Evolutionary conservation across 116 monocot genomes (phyloP).

Genomic region (Thalassia testudinum): DNA sequence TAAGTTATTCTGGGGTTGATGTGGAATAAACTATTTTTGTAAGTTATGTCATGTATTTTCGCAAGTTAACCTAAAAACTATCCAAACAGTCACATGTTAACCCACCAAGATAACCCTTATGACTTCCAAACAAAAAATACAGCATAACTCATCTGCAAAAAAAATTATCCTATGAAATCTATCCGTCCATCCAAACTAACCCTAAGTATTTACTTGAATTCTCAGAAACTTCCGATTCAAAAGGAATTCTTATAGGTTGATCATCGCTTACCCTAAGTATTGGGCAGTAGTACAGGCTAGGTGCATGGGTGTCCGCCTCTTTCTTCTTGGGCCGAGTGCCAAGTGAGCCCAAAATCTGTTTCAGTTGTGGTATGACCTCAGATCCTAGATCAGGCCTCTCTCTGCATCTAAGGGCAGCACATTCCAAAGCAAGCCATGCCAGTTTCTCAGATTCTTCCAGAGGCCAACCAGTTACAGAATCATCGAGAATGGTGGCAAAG

Average conservation of each 20-base stretch:
- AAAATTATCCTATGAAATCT: background rate
- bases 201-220: too few relatives aligned
- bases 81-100: too few relatives aligned
- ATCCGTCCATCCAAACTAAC: too few relatives aligned
- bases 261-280: slow-evolving; percentile 49
- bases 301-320: slow-evolving; percentile 16
- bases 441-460: slow-evolving; percentile 46
- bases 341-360: slow-evolving; percentile 24
- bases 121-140: background rate
- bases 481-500: slow-evolving; percentile 43
- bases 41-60: too few relatives aligned
- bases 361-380: slow-evolving; percentile 59
- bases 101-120: too few relatives aligned
- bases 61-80: too few relatives aligned
- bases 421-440: slow-evolving; percentile 54
- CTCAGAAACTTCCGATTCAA: background rate
- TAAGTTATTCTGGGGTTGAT: too few relatives aligned
- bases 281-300: slow-evolving; percentile 66
- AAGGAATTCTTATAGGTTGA: background rate
- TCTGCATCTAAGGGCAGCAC: slow-evolving; percentile 48
- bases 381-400: slow-evolving; percentile 75
- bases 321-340: slow-evolving; percentile 20
- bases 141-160: background rate
- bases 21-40: too few relatives aligned
- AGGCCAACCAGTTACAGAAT: slow-evolving; percentile 54